Evolutionary conservation across 2,329 filamentous ascomycete genomes (phyloP), one percentile per base, ranked within the genome.

Genomic region (Penicillium sp.): DNA sequence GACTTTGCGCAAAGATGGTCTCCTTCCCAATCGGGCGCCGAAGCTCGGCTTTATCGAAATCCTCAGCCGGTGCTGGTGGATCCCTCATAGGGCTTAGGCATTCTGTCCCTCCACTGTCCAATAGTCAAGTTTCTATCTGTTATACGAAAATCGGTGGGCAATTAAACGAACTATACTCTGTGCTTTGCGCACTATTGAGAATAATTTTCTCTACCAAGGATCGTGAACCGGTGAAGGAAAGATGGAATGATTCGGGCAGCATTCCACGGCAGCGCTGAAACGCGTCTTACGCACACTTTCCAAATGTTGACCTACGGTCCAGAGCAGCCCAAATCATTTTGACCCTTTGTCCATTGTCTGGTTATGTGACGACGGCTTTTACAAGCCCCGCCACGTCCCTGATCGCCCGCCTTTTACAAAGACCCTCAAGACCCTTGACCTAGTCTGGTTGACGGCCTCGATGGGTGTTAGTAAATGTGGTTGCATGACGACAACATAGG

Each of bases 361-460:
- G 58, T 58, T 45, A 59, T 56, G 49, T 63, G 61, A 63, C 61
- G 61, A 63, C 61, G 61, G 59, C 58, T 57, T 50, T 19, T 57
- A 15, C 33, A 42, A 35, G 55, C 50, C 58, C 61, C 58, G 55
- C 58, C 50, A 47, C 28, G 45, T 47, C 61, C 58, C 55, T 63
- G 61, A 61, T 58, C 54, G n/a, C 26, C 50, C 17, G 30, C 33
- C 54, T 56, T 49, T 49, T 30, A 17, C 38, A 10, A 10, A 24
- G 33, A 63, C 61, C 50, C 50, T 51, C 53, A 40, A 47, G 45
- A 53, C 58, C 58, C 58, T 55, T 61, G 58, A 56, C 38, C 37
- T 28, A 58, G 30, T 56, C 53, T 33, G 22, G 30, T 33, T 35
- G 17, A 24, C 12, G 28, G 30, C 30, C 28, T 51, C 28, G 28